These are phyloP conservation scores for Cystofilobasidium capitatum DNA, from an alignment of 768 basidiomycete species.

Conservation along the genomic window DNA sequence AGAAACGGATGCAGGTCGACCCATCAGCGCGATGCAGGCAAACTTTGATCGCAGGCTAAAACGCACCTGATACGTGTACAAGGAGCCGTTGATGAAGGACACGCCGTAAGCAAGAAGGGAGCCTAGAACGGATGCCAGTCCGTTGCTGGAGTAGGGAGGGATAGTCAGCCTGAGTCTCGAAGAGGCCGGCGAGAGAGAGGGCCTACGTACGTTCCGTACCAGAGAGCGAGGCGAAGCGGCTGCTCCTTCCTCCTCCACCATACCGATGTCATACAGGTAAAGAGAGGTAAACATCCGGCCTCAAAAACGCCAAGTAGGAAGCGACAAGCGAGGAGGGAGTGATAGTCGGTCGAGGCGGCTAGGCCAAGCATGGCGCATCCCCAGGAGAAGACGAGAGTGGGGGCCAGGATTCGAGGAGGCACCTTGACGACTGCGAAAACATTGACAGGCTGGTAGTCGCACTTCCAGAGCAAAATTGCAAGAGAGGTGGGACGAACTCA, in stretches of 20 bases:
- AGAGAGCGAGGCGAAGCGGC: slow-evolving; percentile 28
- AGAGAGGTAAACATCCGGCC: slow-evolving; percentile 39
- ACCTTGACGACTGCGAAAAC: slow-evolving; percentile 35
- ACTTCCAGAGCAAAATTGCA: too few species aligned
- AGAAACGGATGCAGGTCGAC: too few species aligned
- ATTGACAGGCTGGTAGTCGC: too few species aligned
- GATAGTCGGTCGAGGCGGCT: slow-evolving; percentile 32
- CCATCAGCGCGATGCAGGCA: too few species aligned
- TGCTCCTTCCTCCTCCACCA: slow-evolving; percentile 34
- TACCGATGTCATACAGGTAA: slow-evolving; percentile 36
- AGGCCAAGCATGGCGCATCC: slow-evolving; percentile 29
- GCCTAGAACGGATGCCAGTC: slow-evolving; percentile 44
- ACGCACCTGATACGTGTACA: slow-evolving; percentile 45
- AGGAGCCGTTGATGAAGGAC: slow-evolving; percentile 39
- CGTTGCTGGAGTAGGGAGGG: too few species aligned
- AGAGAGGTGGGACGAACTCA: too few species aligned
- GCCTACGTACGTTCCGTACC: too few species aligned
- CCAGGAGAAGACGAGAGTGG: slow-evolving; percentile 31
- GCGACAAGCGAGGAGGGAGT: slow-evolving; percentile 35
- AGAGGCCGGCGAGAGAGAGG: too few species aligned
- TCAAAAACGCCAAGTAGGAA: slow-evolving; percentile 40
- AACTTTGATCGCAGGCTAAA: too few species aligned
- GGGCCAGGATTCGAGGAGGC: too few species aligned
- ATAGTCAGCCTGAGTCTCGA: too few species aligned
- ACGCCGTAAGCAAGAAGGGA: slow-evolving; percentile 46